These are phyloP conservation scores for Grifola frondosa DNA, from an alignment of 1,284 basidiomycete species.

Conservation along the genomic window DNA sequence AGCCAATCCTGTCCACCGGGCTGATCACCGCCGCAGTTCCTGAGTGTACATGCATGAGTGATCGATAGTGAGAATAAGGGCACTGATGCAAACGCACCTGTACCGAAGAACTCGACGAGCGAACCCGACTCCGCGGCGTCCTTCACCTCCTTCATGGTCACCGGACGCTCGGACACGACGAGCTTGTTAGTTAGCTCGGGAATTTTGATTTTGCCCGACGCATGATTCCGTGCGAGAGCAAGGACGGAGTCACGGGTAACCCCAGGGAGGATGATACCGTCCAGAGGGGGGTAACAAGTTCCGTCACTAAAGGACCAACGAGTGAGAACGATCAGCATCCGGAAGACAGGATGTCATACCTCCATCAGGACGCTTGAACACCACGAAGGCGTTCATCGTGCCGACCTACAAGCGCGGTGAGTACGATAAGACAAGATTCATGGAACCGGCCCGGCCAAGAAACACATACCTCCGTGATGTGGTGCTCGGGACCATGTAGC, in stretches of 20 bases:
- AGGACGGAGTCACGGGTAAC: slow-evolving; percentile 95
- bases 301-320: slow-evolving; percentile 45
- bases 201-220: slow-evolving; percentile 54
- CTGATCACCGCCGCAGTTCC: slow-evolving; percentile 85
- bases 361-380: slow-evolving; percentile 76
- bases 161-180: slow-evolving; percentile 77
- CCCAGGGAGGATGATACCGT: slow-evolving; percentile 95
- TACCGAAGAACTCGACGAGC: slow-evolving; percentile 91
- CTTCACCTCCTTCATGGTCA: slow-evolving; percentile 89
- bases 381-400: slow-evolving; percentile 96
- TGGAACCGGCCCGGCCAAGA: too few species aligned
- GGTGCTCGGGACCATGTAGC: slow-evolving; percentile 86
- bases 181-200: slow-evolving; percentile 68
- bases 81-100: slow-evolving; percentile 54
- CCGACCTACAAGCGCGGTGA: slow-evolving; percentile 55
- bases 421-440: not conserved
- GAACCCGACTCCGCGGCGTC: slow-evolving; percentile 67
- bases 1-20: slow-evolving; percentile 84
- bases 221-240: slow-evolving; percentile 77
- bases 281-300: slow-evolving; percentile 92
- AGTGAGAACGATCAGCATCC: not conserved
- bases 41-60: slow-evolving; percentile 26
- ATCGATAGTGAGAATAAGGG: not conserved
- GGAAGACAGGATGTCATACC: slow-evolving; percentile 41
- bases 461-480: slow-evolving; percentile 68